phyloP scores from a whole-genome alignment of 2,329 filamentous ascomycete species.

The Fusarium equiseti region DNA sequence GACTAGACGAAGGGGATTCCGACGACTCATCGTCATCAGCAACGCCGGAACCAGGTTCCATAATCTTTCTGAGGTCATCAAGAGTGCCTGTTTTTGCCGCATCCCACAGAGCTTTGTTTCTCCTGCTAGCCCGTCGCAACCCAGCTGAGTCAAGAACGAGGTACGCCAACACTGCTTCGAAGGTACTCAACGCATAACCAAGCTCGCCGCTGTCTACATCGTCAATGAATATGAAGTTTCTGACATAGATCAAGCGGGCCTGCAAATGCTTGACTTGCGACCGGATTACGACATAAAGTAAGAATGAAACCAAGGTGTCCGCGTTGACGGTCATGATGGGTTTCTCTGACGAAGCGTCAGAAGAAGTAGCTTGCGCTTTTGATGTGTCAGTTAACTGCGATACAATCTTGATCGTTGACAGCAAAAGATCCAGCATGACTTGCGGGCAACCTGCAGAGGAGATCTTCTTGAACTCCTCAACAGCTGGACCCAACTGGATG shows the following conservation, averaged over 20 bases:
- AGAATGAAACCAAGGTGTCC: slow-evolving; percentile 90
- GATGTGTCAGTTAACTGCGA: slow-evolving; percentile 73
- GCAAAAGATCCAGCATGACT: slow-evolving; percentile 86
- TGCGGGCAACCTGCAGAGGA: slow-evolving; percentile 81
- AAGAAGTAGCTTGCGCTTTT: slow-evolving; percentile 52
- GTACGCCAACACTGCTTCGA: slow-evolving; percentile 93
- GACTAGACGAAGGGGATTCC: slow-evolving; percentile 56
- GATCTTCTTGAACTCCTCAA: slow-evolving; percentile 92
- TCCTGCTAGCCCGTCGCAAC: slow-evolving; percentile 84
- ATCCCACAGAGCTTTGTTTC: slow-evolving; percentile 90
- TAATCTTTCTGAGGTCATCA: slow-evolving; percentile 78
- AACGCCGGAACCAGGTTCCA: slow-evolving; percentile 75
- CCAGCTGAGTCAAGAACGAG: slow-evolving; percentile 84
- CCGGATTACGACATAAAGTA: slow-evolving; percentile 92
- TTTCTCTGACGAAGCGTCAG: slow-evolving; percentile 61
- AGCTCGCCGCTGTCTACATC: slow-evolving; percentile 97
- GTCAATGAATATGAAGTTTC: slow-evolving; percentile 97
- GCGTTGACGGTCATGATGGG: slow-evolving; percentile 76
- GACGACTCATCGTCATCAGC: slow-evolving; percentile 60
- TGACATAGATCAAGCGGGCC: slow-evolving; percentile 91
- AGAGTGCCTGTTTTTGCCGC: slow-evolving; percentile 83
- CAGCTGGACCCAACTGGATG: slow-evolving; percentile 78
- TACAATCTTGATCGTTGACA: slow-evolving; percentile 85
- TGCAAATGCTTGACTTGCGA: slow-evolving; percentile 89
- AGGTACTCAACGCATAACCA: slow-evolving; percentile 94